Percentiles rank a stretch among this genome's conserved stretches.
Conservation (phyloP, 176 grass and related monocot genomes). For the Musa acuminata region DNA sequence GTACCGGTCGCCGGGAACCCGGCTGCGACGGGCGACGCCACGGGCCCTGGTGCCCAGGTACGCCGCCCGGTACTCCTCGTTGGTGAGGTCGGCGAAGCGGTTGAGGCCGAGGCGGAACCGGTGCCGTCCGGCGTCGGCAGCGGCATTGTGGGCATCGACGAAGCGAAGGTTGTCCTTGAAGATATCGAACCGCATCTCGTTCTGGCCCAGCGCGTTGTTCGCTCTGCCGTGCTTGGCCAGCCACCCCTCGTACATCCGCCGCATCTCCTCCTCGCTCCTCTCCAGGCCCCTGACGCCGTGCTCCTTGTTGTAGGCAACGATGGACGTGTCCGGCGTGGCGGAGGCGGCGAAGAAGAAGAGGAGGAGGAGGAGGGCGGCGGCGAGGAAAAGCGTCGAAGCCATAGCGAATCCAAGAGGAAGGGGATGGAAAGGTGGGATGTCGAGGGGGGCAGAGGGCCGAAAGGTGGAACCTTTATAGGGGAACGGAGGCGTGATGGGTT, state of each 20-base stretch:
- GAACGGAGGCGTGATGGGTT: not conserved
- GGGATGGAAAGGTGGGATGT: not conserved
- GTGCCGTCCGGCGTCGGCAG: not conserved
- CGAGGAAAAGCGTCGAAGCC: not conserved
- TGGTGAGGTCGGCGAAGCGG: constrained; percentile 21
- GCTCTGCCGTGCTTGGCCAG: constrained; percentile 31
- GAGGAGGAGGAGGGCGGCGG: not conserved
- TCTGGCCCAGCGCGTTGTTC: constrained; percentile 50
- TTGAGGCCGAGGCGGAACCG: constrained; percentile 19
- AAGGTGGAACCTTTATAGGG: not conserved
- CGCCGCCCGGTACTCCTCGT: constrained; percentile 17
- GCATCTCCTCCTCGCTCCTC: constrained; percentile 46
- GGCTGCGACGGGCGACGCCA: not conserved
- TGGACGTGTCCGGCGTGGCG: constrained; percentile 49
- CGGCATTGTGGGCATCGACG: constrained; percentile 72
- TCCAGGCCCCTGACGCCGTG: constrained; percentile 37
- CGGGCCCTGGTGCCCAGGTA: constrained; percentile 10
- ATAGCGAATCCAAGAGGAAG: not conserved
- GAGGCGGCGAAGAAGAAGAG: not conserved
- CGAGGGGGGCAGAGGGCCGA: not conserved
- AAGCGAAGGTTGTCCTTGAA: constrained; percentile 87
- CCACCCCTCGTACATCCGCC: constrained; percentile 53
- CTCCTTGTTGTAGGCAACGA: constrained; percentile 46
- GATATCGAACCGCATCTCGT: constrained; percentile 40
- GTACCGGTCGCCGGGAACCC: not conserved